Conservation (phyloP, 2,329 filamentous ascomycete species). For the Cordyceps pruinosa region DNA sequence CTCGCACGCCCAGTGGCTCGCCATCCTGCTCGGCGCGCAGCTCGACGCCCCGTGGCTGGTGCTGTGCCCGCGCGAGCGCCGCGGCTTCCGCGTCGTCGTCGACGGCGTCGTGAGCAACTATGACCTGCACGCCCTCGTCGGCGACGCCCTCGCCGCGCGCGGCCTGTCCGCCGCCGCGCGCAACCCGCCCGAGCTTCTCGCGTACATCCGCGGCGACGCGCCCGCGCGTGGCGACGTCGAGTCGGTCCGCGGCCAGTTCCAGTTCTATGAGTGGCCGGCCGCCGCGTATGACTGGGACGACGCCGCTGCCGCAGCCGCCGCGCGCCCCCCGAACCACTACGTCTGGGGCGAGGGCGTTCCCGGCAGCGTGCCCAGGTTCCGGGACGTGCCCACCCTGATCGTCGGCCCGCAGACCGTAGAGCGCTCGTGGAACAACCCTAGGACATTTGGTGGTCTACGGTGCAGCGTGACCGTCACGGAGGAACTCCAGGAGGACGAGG, state of each 20-base stretch:
- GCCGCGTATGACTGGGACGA: constrained; percentile 1
- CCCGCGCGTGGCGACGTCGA: neutral
- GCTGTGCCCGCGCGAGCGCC: neutral
- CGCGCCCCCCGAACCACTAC: neutral
- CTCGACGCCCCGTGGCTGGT: constrained; percentile 1
- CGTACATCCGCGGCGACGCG: neutral
- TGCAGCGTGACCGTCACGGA: neutral
- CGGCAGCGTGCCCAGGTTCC: neutral
- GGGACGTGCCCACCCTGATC: constrained; percentile 1
- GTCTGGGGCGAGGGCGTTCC: constrained; percentile 1
- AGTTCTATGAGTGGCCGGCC: constrained; percentile 10
- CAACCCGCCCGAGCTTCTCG: neutral
- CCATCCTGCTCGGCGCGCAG: constrained; percentile 1
- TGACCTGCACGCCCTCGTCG: constrained; percentile 9
- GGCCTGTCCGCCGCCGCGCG: neutral
- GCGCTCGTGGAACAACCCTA: constrained; percentile 6
- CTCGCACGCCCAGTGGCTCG: constrained; percentile 8
- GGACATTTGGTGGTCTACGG: constrained; percentile 1
- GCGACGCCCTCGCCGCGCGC: neutral
- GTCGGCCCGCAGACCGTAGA: constrained; percentile 1
- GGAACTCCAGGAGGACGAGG: neutral
- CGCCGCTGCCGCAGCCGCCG: neutral
- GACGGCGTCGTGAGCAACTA: constrained; percentile 10
- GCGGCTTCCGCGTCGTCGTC: constrained; percentile 3
- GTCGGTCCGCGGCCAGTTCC: constrained; percentile 1